Base-by-base conservation (phyloP, 2,329 filamentous ascomycete genomes). In the Diaporthe australafricana region DNA sequence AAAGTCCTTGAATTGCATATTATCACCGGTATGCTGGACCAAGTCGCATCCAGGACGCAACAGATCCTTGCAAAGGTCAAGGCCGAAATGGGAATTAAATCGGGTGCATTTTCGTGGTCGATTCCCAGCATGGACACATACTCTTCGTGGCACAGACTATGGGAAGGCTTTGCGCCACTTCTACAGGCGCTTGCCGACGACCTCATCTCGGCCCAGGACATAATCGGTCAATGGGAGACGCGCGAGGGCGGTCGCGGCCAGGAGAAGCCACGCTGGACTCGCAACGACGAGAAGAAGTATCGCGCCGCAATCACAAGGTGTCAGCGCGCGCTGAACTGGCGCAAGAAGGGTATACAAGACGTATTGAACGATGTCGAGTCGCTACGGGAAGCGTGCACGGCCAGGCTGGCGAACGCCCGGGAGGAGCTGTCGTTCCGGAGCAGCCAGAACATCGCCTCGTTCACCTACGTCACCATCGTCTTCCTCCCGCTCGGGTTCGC, bases 391-490 rank as follows among this genome's bases (percentile, higher is more conserved):
- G 3, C 8, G 1, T 42, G 63, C 9, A 32, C 42, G 3, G 3
- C n/a, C 5, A 35, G 60, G 2, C 62, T 70, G 22, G 68, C 69
- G 0, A 73, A 74, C 3, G 69, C 72, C 3, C 68, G 75, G 5
- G 67, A 74, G 17, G 73, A 76, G 12, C 50, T 75, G 1, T 32
- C 62, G 2, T 55, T 75, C 11, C 60, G 71, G 16, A 68, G 73
- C 3, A 74, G 75, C 0, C 76, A 79, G 53, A 78, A 81, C 55
- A 77, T 81, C 53, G 77, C 76, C 0, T 74, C 77, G 25, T 81
- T 82, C 67, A 81, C 80, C 1, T 81, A 81, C 66, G 78, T 80
- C 5, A 82, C 80, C 0, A 77, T 79, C 7, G 76, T 81, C 32
- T 81, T 81, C 72, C 69, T 81, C 1, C 80, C 80, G 0, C 71